A percentile compares a stretch with the other conserved stretches of the same genome.
Evolutionary conservation across 768 basidiomycete species (phyloP).

Genomic region (Holtermannia corniformis): DNA sequence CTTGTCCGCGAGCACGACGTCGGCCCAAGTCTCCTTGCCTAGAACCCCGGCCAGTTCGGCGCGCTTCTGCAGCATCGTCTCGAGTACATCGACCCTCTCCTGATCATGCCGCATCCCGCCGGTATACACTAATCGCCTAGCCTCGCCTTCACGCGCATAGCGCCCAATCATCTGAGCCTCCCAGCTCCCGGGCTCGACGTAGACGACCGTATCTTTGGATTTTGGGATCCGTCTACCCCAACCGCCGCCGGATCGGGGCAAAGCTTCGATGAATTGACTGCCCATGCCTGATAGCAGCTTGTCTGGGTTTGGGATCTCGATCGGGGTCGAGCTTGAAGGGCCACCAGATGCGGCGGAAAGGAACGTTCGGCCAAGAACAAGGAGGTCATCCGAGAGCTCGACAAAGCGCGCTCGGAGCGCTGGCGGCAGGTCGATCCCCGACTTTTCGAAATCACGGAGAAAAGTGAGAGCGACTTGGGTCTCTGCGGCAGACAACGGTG

Average conservation of each 20-base stretch:
- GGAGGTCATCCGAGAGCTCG: slow-evolving; percentile 76
- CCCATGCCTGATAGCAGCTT: slow-evolving; percentile 35
- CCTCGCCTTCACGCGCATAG: slow-evolving; percentile 72
- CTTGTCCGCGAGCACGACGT: slow-evolving; percentile 82
- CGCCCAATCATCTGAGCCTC: slow-evolving; percentile 92
- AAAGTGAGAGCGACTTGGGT: slow-evolving; percentile 69
- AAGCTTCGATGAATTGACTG: slow-evolving; percentile 30
- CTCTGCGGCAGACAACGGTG: slow-evolving; percentile 31
- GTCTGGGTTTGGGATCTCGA: slow-evolving; percentile 38
- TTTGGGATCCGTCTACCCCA: slow-evolving; percentile 1
- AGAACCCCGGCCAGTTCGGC: slow-evolving; percentile 75
- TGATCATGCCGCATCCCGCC: slow-evolving; percentile 62
- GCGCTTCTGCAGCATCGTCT: slow-evolving; percentile 62
- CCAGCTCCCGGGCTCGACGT: slow-evolving; percentile 72
- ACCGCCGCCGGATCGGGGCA: slow-evolving; percentile 14
- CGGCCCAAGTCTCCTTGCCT: slow-evolving; percentile 74
- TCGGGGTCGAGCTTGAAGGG: slow-evolving; percentile 17
- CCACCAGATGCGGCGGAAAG: slow-evolving; percentile 41
- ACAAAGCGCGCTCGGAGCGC: slow-evolving; percentile 72
- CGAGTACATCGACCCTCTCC: slow-evolving; percentile 66
- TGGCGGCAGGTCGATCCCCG: slow-evolving; percentile 79
- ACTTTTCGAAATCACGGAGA: slow-evolving; percentile 94
- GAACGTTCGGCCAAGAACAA: slow-evolving; percentile 78
- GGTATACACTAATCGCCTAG: slow-evolving; percentile 70
- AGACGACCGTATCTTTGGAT: slow-evolving; percentile 24